Conservation (phyloP, 352 stramenopile species). For the Thraustochytrium striatum region DNA sequence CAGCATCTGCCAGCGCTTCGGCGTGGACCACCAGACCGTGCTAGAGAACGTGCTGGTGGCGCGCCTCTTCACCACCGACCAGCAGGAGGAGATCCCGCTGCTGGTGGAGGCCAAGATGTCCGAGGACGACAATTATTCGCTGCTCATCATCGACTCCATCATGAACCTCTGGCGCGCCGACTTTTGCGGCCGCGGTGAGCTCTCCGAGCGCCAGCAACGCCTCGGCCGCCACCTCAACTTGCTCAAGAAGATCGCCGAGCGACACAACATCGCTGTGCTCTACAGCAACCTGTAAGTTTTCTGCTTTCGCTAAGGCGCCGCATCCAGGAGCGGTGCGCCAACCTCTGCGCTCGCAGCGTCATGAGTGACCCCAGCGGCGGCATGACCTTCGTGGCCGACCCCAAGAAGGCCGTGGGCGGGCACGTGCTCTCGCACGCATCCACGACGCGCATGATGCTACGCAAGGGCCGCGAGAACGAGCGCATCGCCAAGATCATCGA, state of each 20-base stretch:
- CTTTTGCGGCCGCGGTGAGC: constrained; percentile 72
- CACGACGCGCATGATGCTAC: constrained; percentile 88
- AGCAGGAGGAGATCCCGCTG: constrained; percentile 75
- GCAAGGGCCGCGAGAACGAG: constrained; percentile 82
- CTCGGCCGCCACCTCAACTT: constrained; percentile 78
- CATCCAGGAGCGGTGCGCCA: not conserved
- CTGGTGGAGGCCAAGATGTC: constrained; percentile 55
- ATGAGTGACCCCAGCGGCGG: constrained; percentile 57
- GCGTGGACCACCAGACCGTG: constrained; percentile 73
- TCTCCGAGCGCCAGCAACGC: constrained; percentile 80
- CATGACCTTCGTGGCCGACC: constrained; percentile 54
- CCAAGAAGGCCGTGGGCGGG: constrained; percentile 57
- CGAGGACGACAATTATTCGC: constrained; percentile 63
- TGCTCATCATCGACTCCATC: constrained; percentile 84
- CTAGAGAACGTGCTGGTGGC: constrained; percentile 89
- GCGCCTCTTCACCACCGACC: constrained; percentile 74
- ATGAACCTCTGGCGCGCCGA: constrained; percentile 81
- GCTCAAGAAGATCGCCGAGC: constrained; percentile 65
- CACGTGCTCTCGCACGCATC: constrained; percentile 95
- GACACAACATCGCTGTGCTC: constrained; percentile 88
- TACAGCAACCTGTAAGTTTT: constrained; percentile 73
- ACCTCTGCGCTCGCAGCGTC: constrained; percentile 21
- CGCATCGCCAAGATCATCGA: constrained; percentile 86
- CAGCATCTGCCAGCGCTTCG: constrained; percentile 59
- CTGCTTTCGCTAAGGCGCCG: not conserved